Evolutionary conservation across 768 basidiomycete species (phyloP), one percentile per base, ranked within the genome.

Genomic region (Phanerochaete carnosa): DNA sequence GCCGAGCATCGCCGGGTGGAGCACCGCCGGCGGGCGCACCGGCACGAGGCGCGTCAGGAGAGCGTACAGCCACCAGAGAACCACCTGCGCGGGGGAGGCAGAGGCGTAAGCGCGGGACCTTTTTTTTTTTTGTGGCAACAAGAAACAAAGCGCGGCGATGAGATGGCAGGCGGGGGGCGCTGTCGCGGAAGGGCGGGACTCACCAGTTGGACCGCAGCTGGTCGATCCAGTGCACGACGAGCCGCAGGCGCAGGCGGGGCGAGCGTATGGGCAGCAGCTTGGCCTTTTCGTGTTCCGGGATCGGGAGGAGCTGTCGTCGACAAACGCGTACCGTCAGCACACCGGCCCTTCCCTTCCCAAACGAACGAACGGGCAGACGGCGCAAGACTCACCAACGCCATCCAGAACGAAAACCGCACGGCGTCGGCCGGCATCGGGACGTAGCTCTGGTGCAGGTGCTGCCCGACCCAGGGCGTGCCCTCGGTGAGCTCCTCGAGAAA

Each of bases 221-320:
- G 76, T 97, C 94, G 68, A 98, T 95, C 96, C 96, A 98, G 68
- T 94, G 90, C 28, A 92, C 91, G 60, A 97, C 89, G 66, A 98
- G 79, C 58, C 89, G 79, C 57, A 98, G 75, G 32, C 96, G 81
- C 62, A 97, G 77, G 28, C 89, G 82, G 0, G 91, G 81, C 56
- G 85, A 90, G 61, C 86, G 83, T 55, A 95, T 87, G 0, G 93
- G 91, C 12, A 95, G 78, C 9, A 98, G 81, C 67, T 94, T 90
- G 13, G 93, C 80, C 72, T 95, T 93, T 76, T 94, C 90, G 67
- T 87, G 82, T 59, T 96, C 92, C 71, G 96, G 93, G 69, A 98
- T 93, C 35, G 95, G 91, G 52, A 98, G 84, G 37, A 96, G 72
- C 75, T 80, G 60, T 26, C 45, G 32, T 55, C 52, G 54, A 15